A percentile compares a stretch with the other conserved stretches of the same genome.
phyloP scores from a whole-genome alignment of 768 basidiomycete genomes.

The Boletus reticulatus region DNA sequence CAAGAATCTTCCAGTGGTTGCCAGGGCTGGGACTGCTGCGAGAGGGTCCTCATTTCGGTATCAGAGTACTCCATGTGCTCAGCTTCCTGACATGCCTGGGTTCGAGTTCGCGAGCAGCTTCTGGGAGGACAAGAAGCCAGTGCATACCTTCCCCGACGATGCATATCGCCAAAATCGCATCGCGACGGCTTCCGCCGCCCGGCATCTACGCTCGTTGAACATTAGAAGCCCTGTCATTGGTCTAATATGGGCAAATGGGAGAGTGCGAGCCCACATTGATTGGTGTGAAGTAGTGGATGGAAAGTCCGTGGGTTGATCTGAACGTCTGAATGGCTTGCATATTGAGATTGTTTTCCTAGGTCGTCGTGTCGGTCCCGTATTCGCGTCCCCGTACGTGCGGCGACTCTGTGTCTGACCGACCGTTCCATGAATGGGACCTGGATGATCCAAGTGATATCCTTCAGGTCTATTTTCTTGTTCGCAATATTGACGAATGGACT shows the following conservation, averaged over 20 bases:
- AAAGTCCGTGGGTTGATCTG: conserved; percentile 32
- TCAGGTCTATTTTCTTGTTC: conserved; percentile 48
- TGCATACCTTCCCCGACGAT: conserved; percentile 46
- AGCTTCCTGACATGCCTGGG: conserved; percentile 43
- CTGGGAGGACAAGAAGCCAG: conserved; percentile 62
- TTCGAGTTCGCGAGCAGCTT: conserved; percentile 56
- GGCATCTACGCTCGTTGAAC: conserved; percentile 49
- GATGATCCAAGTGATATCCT: conserved; percentile 44
- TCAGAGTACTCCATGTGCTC: conserved; percentile 49
- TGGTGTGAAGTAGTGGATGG: conserved; percentile 43
- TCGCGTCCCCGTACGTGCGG: conserved; percentile 17
- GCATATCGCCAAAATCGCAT: conserved; percentile 61
- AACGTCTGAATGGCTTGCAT: not conserved
- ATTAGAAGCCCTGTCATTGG: conserved; percentile 50
- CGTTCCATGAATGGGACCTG: conserved; percentile 51
- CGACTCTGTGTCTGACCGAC: conserved; percentile 15
- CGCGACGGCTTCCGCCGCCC: conserved; percentile 46
- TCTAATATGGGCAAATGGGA: conserved; percentile 51
- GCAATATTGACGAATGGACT: conserved; percentile 56
- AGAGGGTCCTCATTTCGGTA: conserved; percentile 48
- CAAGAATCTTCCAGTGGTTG: conserved; percentile 37
- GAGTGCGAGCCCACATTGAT: conserved; percentile 53
- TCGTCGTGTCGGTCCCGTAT: conserved; percentile 51
- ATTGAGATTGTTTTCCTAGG: conserved; percentile 29
- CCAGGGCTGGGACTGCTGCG: conserved; percentile 36